Percentiles rank a stretch among this genome's conserved stretches.
Conservation (phyloP, 2,329 filamentous ascomycete genomes). For the Aschersonia sp. region DNA sequence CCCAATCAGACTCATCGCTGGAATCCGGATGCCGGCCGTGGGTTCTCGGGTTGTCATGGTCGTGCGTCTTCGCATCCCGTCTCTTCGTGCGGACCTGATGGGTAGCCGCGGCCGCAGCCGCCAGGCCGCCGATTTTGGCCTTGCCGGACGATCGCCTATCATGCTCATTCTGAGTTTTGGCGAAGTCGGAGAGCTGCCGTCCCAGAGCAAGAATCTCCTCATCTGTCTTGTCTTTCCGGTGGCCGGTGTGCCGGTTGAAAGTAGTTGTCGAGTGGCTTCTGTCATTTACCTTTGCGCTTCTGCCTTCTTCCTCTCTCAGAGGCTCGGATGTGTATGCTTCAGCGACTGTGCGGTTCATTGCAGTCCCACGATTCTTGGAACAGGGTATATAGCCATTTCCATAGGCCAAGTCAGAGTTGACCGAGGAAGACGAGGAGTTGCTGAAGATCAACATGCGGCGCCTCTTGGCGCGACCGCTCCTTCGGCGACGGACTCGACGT, state of each 20-base stretch:
- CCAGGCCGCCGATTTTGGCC: slow-evolving; percentile 10
- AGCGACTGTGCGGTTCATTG: slow-evolving; percentile 1
- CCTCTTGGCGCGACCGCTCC: slow-evolving; percentile 28
- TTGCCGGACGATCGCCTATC: slow-evolving; percentile 27
- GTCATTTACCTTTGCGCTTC: background rate
- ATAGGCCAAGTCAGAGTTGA: slow-evolving; percentile 55
- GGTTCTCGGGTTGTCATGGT: slow-evolving; percentile 25
- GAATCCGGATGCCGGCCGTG: slow-evolving; percentile 7
- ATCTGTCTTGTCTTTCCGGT: slow-evolving; percentile 28
- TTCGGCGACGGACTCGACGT: slow-evolving; percentile 24
- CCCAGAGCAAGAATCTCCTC: slow-evolving; percentile 43
- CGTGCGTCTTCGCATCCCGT: slow-evolving; percentile 19
- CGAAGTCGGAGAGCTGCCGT: slow-evolving; percentile 36
- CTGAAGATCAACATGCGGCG: slow-evolving; percentile 41
- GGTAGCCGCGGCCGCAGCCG: slow-evolving; percentile 25
- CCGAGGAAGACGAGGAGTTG: slow-evolving; percentile 52
- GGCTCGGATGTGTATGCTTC: background rate
- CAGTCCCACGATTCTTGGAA: slow-evolving; percentile 13
- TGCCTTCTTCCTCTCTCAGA: background rate
- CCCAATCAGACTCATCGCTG: slow-evolving; percentile 36
- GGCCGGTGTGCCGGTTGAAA: slow-evolving; percentile 1
- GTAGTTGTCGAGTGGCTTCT: background rate
- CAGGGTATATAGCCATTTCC: slow-evolving; percentile 42
- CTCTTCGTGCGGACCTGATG: slow-evolving; percentile 25
- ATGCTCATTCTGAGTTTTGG: slow-evolving; percentile 33